Evolutionary conservation across 495 filamentous ascomycete species (phyloP), one percentile per base, ranked within the genome.

Genomic region (Daldinia bambusicola): DNA sequence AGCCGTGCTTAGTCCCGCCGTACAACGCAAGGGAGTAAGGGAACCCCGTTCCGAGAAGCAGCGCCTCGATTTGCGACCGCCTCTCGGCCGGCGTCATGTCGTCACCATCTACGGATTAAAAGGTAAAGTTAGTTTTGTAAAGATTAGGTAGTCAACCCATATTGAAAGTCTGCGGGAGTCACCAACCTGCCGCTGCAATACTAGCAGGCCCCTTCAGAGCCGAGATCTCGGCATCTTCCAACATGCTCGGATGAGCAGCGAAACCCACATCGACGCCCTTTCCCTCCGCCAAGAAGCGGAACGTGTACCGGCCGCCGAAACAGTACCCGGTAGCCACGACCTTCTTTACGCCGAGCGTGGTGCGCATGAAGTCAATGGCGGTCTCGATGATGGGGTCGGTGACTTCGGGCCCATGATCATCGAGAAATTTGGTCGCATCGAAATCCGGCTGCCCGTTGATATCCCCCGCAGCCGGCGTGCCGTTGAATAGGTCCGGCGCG

Each of bases 401-500:
- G 13, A 76, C 79, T 9, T 78, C 76, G n/a, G 83, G 68, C 26
- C 78, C 74, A 81, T 91, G 89, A 26, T 78, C 72, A 22, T 61
- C 78, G 34, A 87, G 70, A 86, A 92, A 94, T 0, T 71, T 72
- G 5, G 76, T 79, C 18, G 89, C 61, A 72, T 90, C 83, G 74
- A 86, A 87, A 69, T 78, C 86, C 41, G 81, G 84, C 4, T 80
- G 77, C 6, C 80, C 80, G 79, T 88, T 87, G 69, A 82, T 75
- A 66, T 84, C 80, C 18, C 53, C 66, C 0, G 78, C 74, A 40
- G 85, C 83, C 5, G 80, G 81, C 61, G 89, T 85, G 61, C 89
- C 90, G 37, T 85, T 76, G 82, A 93, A 92, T 61, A 94, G 83
- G 75, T 95, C 92, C 13, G 92, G 92, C 63, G 91, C 85, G 22